These are phyloP conservation scores for Kodamaea alishanica DNA, from an alignment of 1,139 yeast genomes.

Conservation along the genomic window DNA sequence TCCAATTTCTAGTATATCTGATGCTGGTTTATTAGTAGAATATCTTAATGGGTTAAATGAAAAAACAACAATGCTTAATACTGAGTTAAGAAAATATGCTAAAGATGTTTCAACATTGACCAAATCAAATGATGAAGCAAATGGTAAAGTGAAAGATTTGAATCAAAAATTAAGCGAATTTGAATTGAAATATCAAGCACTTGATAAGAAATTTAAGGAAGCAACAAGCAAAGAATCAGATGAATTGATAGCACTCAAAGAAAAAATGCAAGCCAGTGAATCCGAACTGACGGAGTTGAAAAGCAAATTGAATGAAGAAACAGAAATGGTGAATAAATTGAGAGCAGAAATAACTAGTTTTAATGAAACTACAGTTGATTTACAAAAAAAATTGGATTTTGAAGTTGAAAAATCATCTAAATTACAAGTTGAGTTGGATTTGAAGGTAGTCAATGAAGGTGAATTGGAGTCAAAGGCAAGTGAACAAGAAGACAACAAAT, in stretches of 20 bases:
- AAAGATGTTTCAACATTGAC: constrained; percentile 15
- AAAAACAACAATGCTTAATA: constrained; percentile 56
- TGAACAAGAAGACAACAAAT: too few relatives aligned
- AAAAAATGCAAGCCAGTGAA: constrained; percentile 11
- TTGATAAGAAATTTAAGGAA: constrained; percentile 3
- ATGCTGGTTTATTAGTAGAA: constrained; percentile 64
- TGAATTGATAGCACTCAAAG: constrained; percentile 9
- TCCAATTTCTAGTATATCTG: constrained; percentile 72
- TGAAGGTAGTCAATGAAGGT: too few relatives aligned
- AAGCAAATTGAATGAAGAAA: constrained; percentile 8
- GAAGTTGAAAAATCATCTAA: too few relatives aligned
- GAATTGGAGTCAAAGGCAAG: too few relatives aligned
- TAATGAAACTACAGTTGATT: not conserved
- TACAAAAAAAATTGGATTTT: not conserved
- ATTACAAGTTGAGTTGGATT: too few relatives aligned
- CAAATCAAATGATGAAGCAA: constrained; percentile 14
- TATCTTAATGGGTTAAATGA: constrained; percentile 62
- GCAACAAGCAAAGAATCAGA: constrained; percentile 2
- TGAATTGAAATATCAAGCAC: not conserved
- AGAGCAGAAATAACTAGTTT: not conserved
- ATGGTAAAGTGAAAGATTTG: constrained; percentile 8
- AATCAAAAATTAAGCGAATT: constrained; percentile 5
- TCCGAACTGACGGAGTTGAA: constrained; percentile 12
- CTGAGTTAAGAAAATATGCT: constrained; percentile 40
- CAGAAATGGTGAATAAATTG: constrained; percentile 1